phyloP scores from a whole-genome alignment of 345 rosid species.

The Geranium rotundifolium region DNA sequence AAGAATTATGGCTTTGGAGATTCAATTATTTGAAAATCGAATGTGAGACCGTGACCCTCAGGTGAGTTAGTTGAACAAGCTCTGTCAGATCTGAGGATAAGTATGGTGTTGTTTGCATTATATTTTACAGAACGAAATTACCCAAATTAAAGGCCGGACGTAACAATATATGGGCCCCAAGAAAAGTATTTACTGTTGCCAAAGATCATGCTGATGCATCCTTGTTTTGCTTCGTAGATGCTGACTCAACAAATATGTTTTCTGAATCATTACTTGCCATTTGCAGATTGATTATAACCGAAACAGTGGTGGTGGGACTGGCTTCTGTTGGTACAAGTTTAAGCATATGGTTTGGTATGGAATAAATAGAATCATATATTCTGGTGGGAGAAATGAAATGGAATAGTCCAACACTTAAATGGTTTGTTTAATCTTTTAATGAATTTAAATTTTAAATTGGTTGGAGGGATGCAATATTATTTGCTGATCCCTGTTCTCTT shows the following conservation, averaged over 20 bases:
- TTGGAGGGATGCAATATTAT: too few relatives aligned
- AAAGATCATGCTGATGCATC: not conserved
- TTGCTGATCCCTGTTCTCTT: too few relatives aligned
- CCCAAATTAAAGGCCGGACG: not conserved
- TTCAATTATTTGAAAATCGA: not conserved
- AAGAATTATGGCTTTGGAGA: not conserved
- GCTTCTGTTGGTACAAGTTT: not conserved
- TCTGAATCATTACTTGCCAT: not conserved
- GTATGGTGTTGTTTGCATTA: too few relatives aligned
- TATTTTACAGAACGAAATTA: too few relatives aligned
- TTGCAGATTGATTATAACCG: not conserved
- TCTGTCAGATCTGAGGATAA: not conserved
- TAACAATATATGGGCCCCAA: not conserved
- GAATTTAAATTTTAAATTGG: too few relatives aligned
- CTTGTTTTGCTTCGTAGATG: not conserved
- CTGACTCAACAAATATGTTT: not conserved
- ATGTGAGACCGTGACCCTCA: not conserved
- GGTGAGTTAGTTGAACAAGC: not conserved
- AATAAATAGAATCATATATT: too few relatives aligned
- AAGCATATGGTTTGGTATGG: not conserved
- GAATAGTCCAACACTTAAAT: too few relatives aligned
- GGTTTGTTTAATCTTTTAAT: too few relatives aligned
- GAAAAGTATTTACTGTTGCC: not conserved
- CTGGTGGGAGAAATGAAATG: too few relatives aligned
- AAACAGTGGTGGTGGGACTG: not conserved